Percentiles rank a stretch among this genome's conserved stretches.
phyloP scores from a whole-genome alignment of 2,329 filamentous ascomycete species.

The Tolypocladium sp. region DNA sequence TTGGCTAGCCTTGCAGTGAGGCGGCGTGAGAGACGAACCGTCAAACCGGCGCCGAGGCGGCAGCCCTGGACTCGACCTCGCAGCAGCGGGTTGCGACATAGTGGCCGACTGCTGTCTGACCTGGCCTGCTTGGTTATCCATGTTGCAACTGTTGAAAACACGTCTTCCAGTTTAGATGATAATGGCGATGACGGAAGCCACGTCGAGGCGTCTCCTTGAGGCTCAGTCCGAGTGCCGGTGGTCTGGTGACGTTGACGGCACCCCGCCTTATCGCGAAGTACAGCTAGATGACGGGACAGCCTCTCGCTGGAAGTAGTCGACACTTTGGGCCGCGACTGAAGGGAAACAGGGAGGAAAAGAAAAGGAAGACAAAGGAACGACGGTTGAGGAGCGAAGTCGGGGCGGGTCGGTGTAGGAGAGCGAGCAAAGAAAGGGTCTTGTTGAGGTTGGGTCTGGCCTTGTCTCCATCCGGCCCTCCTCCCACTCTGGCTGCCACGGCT shows the following conservation, averaged over 20 bases:
- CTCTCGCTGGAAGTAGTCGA: background rate
- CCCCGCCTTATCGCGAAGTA: background rate
- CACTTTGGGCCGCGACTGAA: background rate
- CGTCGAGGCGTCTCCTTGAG: background rate
- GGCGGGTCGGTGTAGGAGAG: background rate
- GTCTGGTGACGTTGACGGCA: background rate
- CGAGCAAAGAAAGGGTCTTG: background rate
- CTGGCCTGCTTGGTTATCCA: constrained; percentile 18
- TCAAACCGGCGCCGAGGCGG: constrained; percentile 25
- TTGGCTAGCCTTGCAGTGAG: background rate
- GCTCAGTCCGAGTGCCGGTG: background rate
- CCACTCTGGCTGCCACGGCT: background rate
- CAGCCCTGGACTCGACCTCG: constrained; percentile 19
- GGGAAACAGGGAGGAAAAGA: background rate
- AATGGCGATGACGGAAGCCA: background rate
- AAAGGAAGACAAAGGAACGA: background rate
- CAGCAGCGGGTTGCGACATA: constrained; percentile 13
- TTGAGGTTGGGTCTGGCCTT: background rate
- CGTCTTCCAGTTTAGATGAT: background rate
- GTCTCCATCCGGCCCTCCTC: background rate
- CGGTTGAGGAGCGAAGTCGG: background rate
- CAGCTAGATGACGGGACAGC: background rate
- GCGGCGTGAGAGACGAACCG: constrained; percentile 16
- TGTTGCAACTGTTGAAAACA: constrained; percentile 3
- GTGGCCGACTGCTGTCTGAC: constrained; percentile 13